Base-by-base conservation (phyloP, 805 yeast genomes). In the Maudiozyma turicensis region DNA sequence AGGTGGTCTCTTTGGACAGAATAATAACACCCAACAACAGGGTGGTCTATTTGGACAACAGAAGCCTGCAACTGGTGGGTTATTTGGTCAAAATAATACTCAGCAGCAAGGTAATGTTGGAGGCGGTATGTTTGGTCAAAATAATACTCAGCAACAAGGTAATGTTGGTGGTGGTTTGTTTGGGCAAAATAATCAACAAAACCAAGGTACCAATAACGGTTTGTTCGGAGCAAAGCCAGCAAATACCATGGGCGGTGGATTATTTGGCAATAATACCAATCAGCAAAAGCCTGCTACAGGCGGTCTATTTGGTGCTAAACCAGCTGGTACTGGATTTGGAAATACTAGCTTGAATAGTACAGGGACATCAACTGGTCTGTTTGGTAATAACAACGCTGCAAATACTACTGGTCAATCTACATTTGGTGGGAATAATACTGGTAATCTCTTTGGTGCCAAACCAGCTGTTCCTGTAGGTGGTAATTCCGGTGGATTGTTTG, bases 211-310 rank as follows among this genome's bases (percentile, higher is more conserved):
- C 26, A 20, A 20, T 20, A 20, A 20, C 26, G 47, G 48, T 15
- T n/a, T 49, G 26, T 49, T 49, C 50, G 73, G 72, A 20, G 55
- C 70, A 47, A 74, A 72, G 72, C 74, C 28, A 60, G 14, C 40
- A 2, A 49, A 51, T 14, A 45, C 44, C 42, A 45, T 50, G 50
- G 35, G 38, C 30, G 28, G 50, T 14, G 43, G 46, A 7, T 26
- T 34, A 43, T 43, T 43, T 35, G 46, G 46, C 11, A 43, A 44
- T 41, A 44, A 45, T 9, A 40, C 13, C 47, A 32, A 39, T 20
- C 44, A 32, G 43, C 38, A 59, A 50, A 13, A 42, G 29, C 33
- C 41, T 20, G 43, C 50, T 5, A 40, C 46, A 6, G 52, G 55
- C n/a, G 52, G 58, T 54, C 45, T 57, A 15, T 46, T 46, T 13